Evolutionary conservation across 768 basidiomycete genomes (phyloP).

Genomic region (Roridomyces roridus): DNA sequence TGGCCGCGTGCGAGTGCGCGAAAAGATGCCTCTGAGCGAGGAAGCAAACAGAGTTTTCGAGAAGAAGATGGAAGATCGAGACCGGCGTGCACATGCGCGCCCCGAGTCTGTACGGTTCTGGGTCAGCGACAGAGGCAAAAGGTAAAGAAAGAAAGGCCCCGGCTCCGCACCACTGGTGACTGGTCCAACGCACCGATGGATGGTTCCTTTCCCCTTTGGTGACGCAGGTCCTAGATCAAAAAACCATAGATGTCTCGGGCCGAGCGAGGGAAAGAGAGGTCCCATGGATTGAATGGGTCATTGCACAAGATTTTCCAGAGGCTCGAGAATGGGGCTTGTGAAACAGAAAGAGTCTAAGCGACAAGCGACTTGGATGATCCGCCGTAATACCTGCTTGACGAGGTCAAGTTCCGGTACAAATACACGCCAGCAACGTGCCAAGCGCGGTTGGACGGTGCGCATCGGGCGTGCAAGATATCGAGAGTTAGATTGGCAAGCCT

Average conservation of each 20-base stretch:
- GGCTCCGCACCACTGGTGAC: too few relatives aligned
- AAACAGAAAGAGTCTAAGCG: constrained; percentile 12
- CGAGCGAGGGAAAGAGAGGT: neutral
- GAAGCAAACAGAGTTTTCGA: neutral
- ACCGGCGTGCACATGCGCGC: constrained; percentile 11
- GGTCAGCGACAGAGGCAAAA: too few relatives aligned
- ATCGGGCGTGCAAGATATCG: neutral
- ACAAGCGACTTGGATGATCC: constrained; percentile 18
- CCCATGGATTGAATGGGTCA: neutral
- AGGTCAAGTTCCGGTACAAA: constrained; percentile 22
- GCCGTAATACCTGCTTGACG: constrained; percentile 2
- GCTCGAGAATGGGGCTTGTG: neutral
- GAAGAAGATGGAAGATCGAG: neutral
- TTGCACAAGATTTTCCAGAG: neutral
- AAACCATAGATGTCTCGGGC: too few relatives aligned
- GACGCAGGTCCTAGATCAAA: too few relatives aligned
- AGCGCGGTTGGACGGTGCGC: neutral
- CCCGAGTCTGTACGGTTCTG: too few relatives aligned
- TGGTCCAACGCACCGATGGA: too few relatives aligned
- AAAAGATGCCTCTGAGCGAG: neutral
- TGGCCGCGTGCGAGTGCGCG: constrained; percentile 3
- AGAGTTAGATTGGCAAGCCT: neutral
- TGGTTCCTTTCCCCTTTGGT: too few relatives aligned
- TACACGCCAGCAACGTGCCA: neutral
- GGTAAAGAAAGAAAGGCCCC: too few relatives aligned